Evolutionary conservation across 2,329 filamentous ascomycete species (phyloP), one percentile per base, ranked within the genome.

Genomic region (Diaporthe capsici): DNA sequence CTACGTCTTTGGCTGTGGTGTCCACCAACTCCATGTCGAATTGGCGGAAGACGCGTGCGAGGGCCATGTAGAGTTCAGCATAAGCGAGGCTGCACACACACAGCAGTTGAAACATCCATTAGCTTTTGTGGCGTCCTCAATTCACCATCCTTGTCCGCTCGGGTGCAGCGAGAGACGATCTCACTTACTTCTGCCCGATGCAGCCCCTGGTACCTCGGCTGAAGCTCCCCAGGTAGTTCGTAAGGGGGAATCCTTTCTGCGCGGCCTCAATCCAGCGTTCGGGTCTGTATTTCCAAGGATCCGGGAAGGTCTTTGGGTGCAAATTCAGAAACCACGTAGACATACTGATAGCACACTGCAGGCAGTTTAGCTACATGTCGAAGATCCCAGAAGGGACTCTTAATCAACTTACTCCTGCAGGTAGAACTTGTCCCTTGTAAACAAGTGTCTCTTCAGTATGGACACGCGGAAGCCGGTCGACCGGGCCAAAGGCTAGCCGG

Each of bases 341-440:
- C 58, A 61, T 42, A 28, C 37, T 61, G 37, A 61, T 20, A 42
- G 58, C 22, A 28, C 3, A 61, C 58, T 61, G 13, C 37, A 4
- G 13, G 28, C 13, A 61, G 2, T 5, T 61, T 7, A 61, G 22
- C 4, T 7, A 13, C 31, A 42, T 61, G 6, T 10, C 2, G 7
- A n/a, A 6, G 8, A n/a, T 15, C 13, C 1, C 37, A 8, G 37
- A 1, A 42, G 20, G 1, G 15, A 1, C 7, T 20, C 1, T 25
- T 25, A 10, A 8, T 17, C 12, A 42, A 28, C 58, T 20, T 61
- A 42, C 58, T 17, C 58, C 58, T 25, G 58, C 22, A 1, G 58
- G 37, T 1, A 61, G 22, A 3, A 28, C 13, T 3, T 61, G 3
- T 20, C 15, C 58, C 10, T 61, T 28, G 58, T 42, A 61, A 25